Evolutionary conservation across 257 asterid species (phyloP).

Genomic region (Solanum arcanum): DNA sequence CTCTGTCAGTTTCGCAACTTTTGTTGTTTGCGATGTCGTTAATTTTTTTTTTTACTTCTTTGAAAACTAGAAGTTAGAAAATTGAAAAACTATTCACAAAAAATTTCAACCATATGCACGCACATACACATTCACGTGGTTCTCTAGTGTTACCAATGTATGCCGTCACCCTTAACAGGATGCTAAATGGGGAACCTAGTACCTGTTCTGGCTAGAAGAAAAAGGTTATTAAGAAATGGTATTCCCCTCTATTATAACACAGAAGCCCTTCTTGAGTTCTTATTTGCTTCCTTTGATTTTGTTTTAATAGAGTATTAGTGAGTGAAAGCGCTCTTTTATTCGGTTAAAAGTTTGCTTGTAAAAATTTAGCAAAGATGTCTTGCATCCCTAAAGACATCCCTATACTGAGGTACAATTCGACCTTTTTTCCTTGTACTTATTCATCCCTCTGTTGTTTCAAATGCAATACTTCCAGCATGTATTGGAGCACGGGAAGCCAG

Average conservation of each 20-base stretch:
- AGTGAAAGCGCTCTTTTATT: not conserved
- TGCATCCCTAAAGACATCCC: too few species aligned
- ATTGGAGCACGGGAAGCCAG: constrained; percentile 19
- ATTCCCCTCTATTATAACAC: not conserved
- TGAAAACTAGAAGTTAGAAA: not conserved
- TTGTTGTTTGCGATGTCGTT: not conserved
- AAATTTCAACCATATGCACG: not conserved
- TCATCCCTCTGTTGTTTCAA: not conserved
- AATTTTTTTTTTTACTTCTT: not conserved
- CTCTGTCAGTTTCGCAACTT: not conserved
- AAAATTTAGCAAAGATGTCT: not conserved
- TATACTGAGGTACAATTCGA: not conserved
- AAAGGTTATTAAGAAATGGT: not conserved
- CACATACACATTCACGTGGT: not conserved
- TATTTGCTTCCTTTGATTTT: not conserved
- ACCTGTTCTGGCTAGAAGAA: not conserved
- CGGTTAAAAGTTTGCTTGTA: not conserved
- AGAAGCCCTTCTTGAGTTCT: not conserved
- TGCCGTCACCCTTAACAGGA: not conserved
- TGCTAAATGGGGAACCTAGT: not conserved
- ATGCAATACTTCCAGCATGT: constrained; percentile 18
- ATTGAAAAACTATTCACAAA: not conserved
- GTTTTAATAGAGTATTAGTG: not conserved
- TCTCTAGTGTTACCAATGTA: not conserved
- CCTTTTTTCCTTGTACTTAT: not conserved